Evolutionary conservation across 352 stramenopile genomes (phyloP).

Genomic region (Pythium sukuiense): DNA sequence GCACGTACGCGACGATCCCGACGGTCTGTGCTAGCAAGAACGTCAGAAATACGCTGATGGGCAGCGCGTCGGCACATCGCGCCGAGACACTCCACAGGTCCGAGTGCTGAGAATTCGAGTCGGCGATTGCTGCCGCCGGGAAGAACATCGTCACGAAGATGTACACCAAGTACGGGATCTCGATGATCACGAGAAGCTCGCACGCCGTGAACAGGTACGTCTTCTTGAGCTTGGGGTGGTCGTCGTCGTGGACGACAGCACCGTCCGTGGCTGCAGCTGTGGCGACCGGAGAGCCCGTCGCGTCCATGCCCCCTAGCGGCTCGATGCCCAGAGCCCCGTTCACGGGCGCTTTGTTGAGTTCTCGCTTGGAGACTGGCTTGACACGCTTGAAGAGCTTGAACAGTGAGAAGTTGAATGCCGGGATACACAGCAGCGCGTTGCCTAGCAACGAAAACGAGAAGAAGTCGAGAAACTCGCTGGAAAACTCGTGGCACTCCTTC

Average conservation of each 20-base stretch:
- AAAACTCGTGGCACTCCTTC: constrained; percentile 48
- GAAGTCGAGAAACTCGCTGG: constrained; percentile 62
- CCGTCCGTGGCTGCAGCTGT: constrained; percentile 36
- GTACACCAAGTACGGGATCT: constrained; percentile 71
- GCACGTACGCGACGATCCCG: constrained; percentile 53
- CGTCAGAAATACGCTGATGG: constrained; percentile 31
- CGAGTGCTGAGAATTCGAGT: constrained; percentile 26
- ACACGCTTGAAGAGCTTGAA: constrained; percentile 53
- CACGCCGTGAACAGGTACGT: constrained; percentile 72
- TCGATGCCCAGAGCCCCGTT: constrained; percentile 23
- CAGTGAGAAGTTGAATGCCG: constrained; percentile 57
- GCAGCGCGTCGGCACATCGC: constrained; percentile 36
- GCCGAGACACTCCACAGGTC: constrained; percentile 37
- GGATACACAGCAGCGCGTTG: constrained; percentile 69
- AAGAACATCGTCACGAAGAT: constrained; percentile 54
- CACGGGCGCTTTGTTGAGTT: constrained; percentile 17
- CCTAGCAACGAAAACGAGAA: constrained; percentile 60
- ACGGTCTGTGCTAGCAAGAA: constrained; percentile 52
- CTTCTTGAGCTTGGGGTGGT: constrained; percentile 60
- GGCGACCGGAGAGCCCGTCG: constrained; percentile 25
- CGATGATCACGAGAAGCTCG: constrained; percentile 74
- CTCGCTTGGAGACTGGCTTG: constrained; percentile 26
- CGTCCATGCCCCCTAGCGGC: constrained; percentile 23
- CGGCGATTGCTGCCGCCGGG: constrained; percentile 7
- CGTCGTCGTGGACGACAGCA: constrained; percentile 42